Evolutionary conservation across 768 basidiomycete genomes (phyloP).

Genomic region (Arthromyces matolae): DNA sequence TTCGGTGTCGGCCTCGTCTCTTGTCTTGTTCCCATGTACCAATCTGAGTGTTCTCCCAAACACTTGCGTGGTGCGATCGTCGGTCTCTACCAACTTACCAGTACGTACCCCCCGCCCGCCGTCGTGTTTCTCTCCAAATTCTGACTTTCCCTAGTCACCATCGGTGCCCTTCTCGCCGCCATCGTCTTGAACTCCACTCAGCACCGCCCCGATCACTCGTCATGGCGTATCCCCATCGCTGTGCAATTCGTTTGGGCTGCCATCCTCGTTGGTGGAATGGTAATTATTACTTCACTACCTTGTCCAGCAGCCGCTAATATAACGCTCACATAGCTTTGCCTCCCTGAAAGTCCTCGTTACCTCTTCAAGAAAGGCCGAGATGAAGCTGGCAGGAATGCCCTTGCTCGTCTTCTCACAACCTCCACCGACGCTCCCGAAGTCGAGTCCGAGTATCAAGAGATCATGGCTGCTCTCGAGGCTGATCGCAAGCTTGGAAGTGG

Average conservation of each 20-base stretch:
- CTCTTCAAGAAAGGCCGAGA: constrained; percentile 65
- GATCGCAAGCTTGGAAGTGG: constrained; percentile 59
- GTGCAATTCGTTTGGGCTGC: constrained; percentile 80
- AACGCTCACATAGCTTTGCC: constrained; percentile 6
- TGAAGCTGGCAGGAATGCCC: constrained; percentile 53
- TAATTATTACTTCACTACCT: not conserved
- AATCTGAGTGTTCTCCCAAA: constrained; percentile 60
- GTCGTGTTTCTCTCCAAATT: constrained; percentile 29
- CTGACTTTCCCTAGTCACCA: constrained; percentile 62
- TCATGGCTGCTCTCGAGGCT: constrained; percentile 52
- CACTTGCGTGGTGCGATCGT: constrained; percentile 75
- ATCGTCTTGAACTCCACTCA: constrained; percentile 68
- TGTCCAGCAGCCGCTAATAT: not conserved
- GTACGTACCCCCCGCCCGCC: too few relatives aligned
- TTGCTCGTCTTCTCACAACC: constrained; percentile 61
- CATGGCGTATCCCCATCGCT: constrained; percentile 54
- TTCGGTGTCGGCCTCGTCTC: constrained; percentile 80
- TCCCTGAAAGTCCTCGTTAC: constrained; percentile 63
- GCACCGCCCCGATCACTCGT: constrained; percentile 43
- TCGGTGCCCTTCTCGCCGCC: constrained; percentile 71
- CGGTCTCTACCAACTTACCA: constrained; percentile 29
- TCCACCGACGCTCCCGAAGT: constrained; percentile 46
- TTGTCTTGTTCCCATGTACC: constrained; percentile 52
- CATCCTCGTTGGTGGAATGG: constrained; percentile 68
- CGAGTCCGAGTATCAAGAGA: constrained; percentile 47